phyloP scores from a whole-genome alignment of 208 protist species.

The Acanthamoeba triangularis region DNA sequence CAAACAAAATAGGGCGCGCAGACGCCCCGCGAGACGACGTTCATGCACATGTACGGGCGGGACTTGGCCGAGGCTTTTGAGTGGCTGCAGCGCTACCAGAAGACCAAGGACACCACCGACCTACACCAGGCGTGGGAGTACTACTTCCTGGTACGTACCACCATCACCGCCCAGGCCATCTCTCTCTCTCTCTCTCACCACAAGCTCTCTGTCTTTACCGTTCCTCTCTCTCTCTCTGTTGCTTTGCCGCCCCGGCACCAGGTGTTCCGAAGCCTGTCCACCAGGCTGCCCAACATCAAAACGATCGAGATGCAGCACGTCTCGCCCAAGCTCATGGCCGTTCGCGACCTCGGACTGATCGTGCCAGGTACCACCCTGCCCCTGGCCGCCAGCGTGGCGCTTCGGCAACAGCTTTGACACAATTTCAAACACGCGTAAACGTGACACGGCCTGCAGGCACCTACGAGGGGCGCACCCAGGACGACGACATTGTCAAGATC shows the following conservation, averaged over 20 bases:
- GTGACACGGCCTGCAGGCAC: slow-evolving; percentile 88
- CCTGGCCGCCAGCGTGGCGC: slow-evolving; percentile 80
- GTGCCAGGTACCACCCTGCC: slow-evolving; percentile 95
- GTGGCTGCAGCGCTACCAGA: slow-evolving; percentile 92
- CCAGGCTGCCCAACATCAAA: slow-evolving; percentile 97
- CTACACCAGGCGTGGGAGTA: slow-evolving; percentile 97
- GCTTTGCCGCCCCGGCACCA: slow-evolving; percentile 84
- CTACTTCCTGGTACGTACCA: slow-evolving; percentile 94
- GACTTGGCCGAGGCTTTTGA: slow-evolving; percentile 93
- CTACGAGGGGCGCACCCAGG: slow-evolving; percentile 91
- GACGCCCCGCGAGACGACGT: slow-evolving; percentile 96
- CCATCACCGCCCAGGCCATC: too few species aligned
- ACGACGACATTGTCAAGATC: slow-evolving; percentile 96
- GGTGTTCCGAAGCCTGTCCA: slow-evolving; percentile 96
- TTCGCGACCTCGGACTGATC: slow-evolving; percentile 96
- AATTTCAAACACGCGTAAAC: slow-evolving; percentile 88
- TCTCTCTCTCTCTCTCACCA: too few species aligned
- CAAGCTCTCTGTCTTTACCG: too few species aligned
- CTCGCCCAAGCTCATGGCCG: slow-evolving; percentile 96
- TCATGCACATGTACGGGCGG: slow-evolving; percentile 93
- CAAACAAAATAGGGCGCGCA: slow-evolving; percentile 77
- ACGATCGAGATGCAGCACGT: slow-evolving; percentile 98
- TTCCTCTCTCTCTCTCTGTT: slow-evolving; percentile 78
- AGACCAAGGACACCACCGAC: slow-evolving; percentile 92
- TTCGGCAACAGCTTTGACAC: slow-evolving; percentile 84